Percentiles rank a stretch among this genome's conserved stretches.
These are phyloP conservation scores for Ustilago tritici DNA, from an alignment of 1,284 basidiomycete genomes.

Conservation along the genomic window DNA sequence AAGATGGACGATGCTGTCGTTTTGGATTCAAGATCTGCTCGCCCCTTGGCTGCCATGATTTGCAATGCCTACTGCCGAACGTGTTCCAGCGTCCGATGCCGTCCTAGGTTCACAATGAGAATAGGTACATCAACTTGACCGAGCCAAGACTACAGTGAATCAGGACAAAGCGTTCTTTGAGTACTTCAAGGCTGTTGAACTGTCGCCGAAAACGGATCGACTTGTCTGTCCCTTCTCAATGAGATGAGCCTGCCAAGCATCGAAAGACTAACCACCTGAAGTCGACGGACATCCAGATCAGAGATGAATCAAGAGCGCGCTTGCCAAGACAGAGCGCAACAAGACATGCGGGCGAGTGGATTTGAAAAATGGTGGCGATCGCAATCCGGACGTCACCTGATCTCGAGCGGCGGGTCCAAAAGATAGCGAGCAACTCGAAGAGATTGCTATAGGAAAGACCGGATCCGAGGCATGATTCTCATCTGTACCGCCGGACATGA, in stretches of 20 bases:
- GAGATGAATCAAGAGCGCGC: not conserved
- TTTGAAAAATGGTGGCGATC: not conserved
- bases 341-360: not conserved
- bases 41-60: constrained; percentile 8
- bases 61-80: not conserved
- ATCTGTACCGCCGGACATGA: not conserved
- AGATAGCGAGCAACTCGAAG: constrained; percentile 1
- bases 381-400: not conserved
- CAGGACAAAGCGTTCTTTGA: not conserved
- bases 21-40: constrained; percentile 10
- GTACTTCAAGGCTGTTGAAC: not conserved
- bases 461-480: constrained; percentile 1
- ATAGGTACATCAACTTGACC: too few species aligned
- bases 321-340: not conserved
- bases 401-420: not conserved
- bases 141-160: not conserved
- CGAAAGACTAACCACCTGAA: not conserved
- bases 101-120: too few species aligned
- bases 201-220: not conserved
- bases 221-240: not conserved
- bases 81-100: not conserved
- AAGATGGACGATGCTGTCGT: not conserved
- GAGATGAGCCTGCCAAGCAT: constrained; percentile 1
- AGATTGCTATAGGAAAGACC: not conserved
- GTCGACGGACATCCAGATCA: not conserved